Percentiles rank a stretch among this genome's conserved stretches.
Conservation (phyloP, 129 eudicot genomes). For the Pseudognaphalium luteoalbum region DNA sequence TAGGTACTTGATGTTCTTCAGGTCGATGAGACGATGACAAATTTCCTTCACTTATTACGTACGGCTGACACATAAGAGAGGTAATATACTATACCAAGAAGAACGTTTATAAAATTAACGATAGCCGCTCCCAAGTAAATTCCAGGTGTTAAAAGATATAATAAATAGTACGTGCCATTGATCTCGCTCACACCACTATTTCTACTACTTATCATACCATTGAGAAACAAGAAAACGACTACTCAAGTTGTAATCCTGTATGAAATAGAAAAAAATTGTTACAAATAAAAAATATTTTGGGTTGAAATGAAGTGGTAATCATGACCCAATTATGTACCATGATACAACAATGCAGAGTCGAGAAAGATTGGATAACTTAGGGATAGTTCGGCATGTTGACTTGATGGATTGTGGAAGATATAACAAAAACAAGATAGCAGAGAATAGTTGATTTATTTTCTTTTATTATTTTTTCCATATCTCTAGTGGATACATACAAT, state of each 20-base stretch:
- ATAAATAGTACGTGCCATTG: conserved; percentile 13
- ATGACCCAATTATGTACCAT: conserved; percentile 14
- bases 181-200: background rate
- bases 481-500: too few relatives aligned
- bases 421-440: too few relatives aligned
- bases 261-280: background rate
- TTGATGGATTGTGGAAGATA: too few relatives aligned
- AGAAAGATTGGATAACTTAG: background rate
- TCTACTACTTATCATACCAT: conserved; percentile 22
- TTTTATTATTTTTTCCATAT: too few relatives aligned
- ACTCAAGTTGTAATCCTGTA: conserved; percentile 25
- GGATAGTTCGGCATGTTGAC: conserved; percentile 3
- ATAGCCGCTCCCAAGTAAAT: conserved; percentile 23
- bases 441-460: too few relatives aligned
- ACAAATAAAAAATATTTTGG: background rate
- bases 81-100: conserved; percentile 22
- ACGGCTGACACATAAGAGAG: conserved; percentile 17
- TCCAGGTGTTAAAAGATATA: conserved; percentile 9
- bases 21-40: too few relatives aligned
- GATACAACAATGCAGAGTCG: conserved; percentile 22
- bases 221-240: conserved; percentile 14
- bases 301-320: background rate
- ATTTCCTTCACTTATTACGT: background rate
- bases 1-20: background rate
- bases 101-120: conserved; percentile 22